Base-by-base conservation (phyloP, 2,329 filamentous ascomycete species). In the Nigrospora osmanthi region DNA sequence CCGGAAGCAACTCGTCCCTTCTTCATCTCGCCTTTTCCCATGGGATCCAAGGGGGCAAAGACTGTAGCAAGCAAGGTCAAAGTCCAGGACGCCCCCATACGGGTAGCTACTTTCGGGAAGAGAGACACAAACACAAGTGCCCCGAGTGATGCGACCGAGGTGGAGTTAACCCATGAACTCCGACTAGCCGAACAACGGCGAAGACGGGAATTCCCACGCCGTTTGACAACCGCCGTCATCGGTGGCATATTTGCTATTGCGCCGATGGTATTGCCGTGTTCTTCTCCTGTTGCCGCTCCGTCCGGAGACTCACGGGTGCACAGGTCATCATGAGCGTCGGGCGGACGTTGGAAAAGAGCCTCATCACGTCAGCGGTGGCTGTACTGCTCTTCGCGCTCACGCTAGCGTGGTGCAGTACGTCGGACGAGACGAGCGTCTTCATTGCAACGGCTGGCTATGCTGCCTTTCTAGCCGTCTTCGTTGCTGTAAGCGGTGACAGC, bases 351-450 rank as follows among this genome's bases (percentile, higher is more conserved):
- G 36, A 12, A 12, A 47, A 47, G 41, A 44, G 41, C 11, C 41
- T 47, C 36, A 35, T 44, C 28, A 47, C 45, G 11, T 32, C 32
- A n/a, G 14, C 35, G 12, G 38, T 44, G 6, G 35, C 41, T n/a
- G 36, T 49, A 4, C 12, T 47, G 14, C 17, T 49, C 9, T 47
- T 49, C 23, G 44, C 31, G 11, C 11, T 44, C 5, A 47, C 37
- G 12, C 38, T 49, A 23, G 47, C 44, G 9, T 49, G 40, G 41
- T 15, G 32, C 17, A 47, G 32, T 31, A 49, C 44, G 15, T 47
- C 44, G 13, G 44, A 49, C 13, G 47, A 49, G 23, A 30, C 37
- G 12, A 33, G 34, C 28, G 12, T 49, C n/a, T 49, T 47, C 35
- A 31, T 47, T 17, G 46, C 43, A 36, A 48, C 36, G 11, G 28